Conservation (phyloP, 1,284 basidiomycete species). For the Boletus mariae region DNA sequence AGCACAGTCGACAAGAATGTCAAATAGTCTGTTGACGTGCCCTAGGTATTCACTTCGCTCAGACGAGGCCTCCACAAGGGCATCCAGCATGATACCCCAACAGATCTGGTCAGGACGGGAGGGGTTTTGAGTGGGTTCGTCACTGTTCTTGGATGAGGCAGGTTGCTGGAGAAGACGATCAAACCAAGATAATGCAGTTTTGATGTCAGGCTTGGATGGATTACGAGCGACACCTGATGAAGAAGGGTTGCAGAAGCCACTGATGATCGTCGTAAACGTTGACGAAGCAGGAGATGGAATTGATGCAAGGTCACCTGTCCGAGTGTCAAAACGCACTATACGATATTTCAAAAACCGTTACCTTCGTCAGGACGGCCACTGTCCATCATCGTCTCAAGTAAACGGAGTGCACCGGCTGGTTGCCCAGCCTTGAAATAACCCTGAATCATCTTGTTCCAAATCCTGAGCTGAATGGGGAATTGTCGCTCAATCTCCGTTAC, state of each 20-base stretch:
- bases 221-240: neutral
- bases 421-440: constrained; percentile 69
- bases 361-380: constrained; percentile 30
- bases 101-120: constrained; percentile 49
- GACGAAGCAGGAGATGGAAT: constrained; percentile 57
- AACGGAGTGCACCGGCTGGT: constrained; percentile 58
- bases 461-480: constrained; percentile 39
- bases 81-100: constrained; percentile 53
- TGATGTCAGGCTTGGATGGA: constrained; percentile 47
- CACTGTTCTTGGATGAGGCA: constrained; percentile 34
- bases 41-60: constrained; percentile 39
- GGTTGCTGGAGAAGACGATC: constrained; percentile 29
- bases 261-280: constrained; percentile 66
- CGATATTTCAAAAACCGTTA: neutral
- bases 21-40: constrained; percentile 56
- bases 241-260: constrained; percentile 53
- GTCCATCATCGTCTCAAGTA: constrained; percentile 75
- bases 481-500: constrained; percentile 34
- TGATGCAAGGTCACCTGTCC: constrained; percentile 33
- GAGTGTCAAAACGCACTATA: neutral
- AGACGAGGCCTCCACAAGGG: constrained; percentile 39
- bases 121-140: constrained; percentile 39
- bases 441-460: constrained; percentile 77
- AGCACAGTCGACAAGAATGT: constrained; percentile 35
- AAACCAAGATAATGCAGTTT: constrained; percentile 70